Base-by-base conservation (phyloP, 305 asterid species). In the Andrographis paniculata region DNA sequence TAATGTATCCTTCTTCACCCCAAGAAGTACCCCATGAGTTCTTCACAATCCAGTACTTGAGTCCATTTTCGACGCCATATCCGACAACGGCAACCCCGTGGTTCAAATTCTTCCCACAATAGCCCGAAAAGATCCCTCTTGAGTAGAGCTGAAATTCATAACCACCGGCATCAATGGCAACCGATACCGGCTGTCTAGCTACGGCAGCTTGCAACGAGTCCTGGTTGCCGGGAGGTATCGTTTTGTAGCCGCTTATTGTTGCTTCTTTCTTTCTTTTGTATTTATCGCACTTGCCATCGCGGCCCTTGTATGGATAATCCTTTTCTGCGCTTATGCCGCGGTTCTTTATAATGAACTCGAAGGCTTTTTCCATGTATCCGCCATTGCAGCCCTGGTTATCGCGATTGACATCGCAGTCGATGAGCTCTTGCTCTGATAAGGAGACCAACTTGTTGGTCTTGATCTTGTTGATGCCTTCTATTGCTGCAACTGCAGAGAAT, bases 11-110 rank as follows among this genome's bases (percentile, higher is more conserved):
- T 9, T 18, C 49, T 43, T 74, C 74, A 30, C 95, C 93, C 95
- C 89, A 84, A 2, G 6, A n/a, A 20, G 50, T 13, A 27, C 89
- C 87, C 87, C 93, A 79, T 15, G 89, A 84, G 58, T 76, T 84
- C 71, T 72, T 81, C 53, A 81, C 89, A 2, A 78, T 52, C 93
- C 95, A 78, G 43, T 78, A 81, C 53, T 64, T 54, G 28, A 47
- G 43, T 48, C 58, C 76, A 33, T 48, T 16, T 19, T 68, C 77
- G 37, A 17, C 47, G 19, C 77, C 87, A 43, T 81, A 81, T 43
- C 87, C 91, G 39, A 81, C 69, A 44, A 69, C 21, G 17, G 77
- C 20, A 16, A 74, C 89, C 10, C 75, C 87, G 47, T 78, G 91
- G 55, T 78, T 70, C 10, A 81, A 62, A 5, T 8, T 20, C 13